Evolutionary conservation across 345 rosid species (phyloP).

Genomic region (Cardamine resedifolia): DNA sequence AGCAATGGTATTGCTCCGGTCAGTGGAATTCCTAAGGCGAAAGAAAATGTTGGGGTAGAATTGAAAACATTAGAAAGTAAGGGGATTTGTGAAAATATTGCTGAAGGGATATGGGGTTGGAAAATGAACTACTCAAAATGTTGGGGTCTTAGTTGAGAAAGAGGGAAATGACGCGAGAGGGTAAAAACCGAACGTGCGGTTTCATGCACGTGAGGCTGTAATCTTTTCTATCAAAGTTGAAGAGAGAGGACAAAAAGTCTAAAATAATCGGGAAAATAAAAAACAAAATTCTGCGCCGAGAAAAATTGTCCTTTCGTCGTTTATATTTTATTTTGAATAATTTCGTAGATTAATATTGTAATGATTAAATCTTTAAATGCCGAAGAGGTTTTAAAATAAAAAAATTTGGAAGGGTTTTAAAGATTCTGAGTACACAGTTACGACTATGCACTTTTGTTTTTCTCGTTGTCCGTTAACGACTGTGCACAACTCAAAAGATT

Average conservation of each 20-base stretch:
- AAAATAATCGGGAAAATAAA: constrained; percentile 10
- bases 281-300: background rate
- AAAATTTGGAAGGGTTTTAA: constrained; percentile 8
- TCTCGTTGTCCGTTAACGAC: background rate
- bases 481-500: background rate
- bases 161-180: background rate
- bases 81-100: constrained; percentile 7
- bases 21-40: constrained; percentile 22
- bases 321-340: background rate
- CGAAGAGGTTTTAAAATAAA: too few species aligned
- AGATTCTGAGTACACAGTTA: background rate
- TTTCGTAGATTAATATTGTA: background rate
- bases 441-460: background rate
- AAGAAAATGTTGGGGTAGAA: background rate
- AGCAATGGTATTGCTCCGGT: constrained; percentile 39
- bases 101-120: background rate
- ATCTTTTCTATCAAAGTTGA: background rate
- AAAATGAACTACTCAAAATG: constrained; percentile 14
- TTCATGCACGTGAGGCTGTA: constrained; percentile 32
- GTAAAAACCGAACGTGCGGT: constrained; percentile 6
- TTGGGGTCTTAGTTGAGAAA: constrained; percentile 13
- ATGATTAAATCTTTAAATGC: constrained; percentile 12
- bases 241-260: background rate
- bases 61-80: background rate
- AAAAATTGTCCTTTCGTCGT: background rate